Evolutionary conservation across 2,329 filamentous ascomycete genomes (phyloP).

Genomic region (Aspergillus pseudotamarii): DNA sequence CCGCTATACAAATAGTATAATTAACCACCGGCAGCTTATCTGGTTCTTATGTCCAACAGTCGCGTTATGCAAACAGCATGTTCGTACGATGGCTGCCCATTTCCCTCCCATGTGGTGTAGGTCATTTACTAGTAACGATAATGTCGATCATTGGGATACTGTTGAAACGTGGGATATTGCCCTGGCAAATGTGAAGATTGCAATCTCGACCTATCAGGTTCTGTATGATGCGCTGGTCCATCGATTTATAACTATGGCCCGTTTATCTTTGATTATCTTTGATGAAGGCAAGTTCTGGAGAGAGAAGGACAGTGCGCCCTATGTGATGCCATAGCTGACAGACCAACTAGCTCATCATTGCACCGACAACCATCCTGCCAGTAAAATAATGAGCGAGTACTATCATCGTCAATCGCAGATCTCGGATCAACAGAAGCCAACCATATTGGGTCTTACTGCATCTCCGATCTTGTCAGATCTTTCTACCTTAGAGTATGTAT

Average conservation of each 20-base stretch:
- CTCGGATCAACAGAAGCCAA: not conserved
- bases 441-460: conserved; percentile 11
- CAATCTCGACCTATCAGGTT: conserved; percentile 10
- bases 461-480: conserved; percentile 1
- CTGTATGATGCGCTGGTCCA: conserved; percentile 10
- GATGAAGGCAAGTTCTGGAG: conserved; percentile 10
- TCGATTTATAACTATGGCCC: conserved; percentile 5
- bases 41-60: conserved; percentile 12
- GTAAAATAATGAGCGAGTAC: conserved; percentile 10
- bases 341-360: conserved; percentile 9
- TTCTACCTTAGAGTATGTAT: conserved; percentile 6
- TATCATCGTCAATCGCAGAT: not conserved
- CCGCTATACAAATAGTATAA: not conserved
- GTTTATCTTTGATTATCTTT: conserved; percentile 10
- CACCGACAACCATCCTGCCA: conserved; percentile 2
- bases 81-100: not conserved
- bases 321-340: not conserved
- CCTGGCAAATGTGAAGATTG: conserved; percentile 1
- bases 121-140: conserved; percentile 9
- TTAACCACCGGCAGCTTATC: conserved; percentile 2
- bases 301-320: not conserved
- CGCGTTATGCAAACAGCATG: conserved; percentile 8
- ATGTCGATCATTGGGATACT: conserved; percentile 6
- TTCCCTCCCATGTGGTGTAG: not conserved
- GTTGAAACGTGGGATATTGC: conserved; percentile 6